phyloP scores from a whole-genome alignment of 495 filamentous ascomycete genomes.

The Talaromyces wortmannii region DNA sequence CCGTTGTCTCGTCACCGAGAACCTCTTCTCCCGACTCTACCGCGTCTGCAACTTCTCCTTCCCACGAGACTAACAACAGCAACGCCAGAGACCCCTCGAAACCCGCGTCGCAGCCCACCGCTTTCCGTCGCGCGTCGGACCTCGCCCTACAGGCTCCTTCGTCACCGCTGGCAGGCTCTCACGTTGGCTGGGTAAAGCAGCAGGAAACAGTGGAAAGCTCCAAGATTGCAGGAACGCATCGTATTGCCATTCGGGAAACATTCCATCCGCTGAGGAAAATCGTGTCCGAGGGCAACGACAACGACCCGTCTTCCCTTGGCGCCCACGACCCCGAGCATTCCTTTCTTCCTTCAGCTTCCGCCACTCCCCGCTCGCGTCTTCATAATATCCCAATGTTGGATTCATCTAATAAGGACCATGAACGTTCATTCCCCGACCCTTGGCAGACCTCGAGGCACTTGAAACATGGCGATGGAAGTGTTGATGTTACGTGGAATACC shows the following conservation, averaged over 20 bases:
- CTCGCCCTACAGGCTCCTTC: constrained; percentile 18
- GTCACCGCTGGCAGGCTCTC: constrained; percentile 18
- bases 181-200: constrained; percentile 17
- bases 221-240: constrained; percentile 2
- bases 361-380: background rate
- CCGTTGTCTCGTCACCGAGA: constrained; percentile 3
- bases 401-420: background rate
- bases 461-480: constrained; percentile 1
- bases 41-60: too few species aligned
- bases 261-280: constrained; percentile 2
- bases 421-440: constrained; percentile 4
- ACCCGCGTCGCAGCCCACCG: constrained; percentile 10
- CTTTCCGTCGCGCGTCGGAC: constrained; percentile 23
- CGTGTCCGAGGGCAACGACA: constrained; percentile 1
- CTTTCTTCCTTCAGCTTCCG: background rate
- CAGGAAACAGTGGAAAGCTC: constrained; percentile 12
- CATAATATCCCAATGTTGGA: constrained; percentile 2
- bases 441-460: constrained; percentile 1
- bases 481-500: constrained; percentile 3
- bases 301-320: background rate
- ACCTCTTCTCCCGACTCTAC: background rate
- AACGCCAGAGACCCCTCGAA: constrained; percentile 31
- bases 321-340: background rate
- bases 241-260: constrained; percentile 4
- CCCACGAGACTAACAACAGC: constrained; percentile 10